These are phyloP conservation scores for Candolleomyces aberdarensis DNA, from an alignment of 768 basidiomycete species.

Conservation along the genomic window DNA sequence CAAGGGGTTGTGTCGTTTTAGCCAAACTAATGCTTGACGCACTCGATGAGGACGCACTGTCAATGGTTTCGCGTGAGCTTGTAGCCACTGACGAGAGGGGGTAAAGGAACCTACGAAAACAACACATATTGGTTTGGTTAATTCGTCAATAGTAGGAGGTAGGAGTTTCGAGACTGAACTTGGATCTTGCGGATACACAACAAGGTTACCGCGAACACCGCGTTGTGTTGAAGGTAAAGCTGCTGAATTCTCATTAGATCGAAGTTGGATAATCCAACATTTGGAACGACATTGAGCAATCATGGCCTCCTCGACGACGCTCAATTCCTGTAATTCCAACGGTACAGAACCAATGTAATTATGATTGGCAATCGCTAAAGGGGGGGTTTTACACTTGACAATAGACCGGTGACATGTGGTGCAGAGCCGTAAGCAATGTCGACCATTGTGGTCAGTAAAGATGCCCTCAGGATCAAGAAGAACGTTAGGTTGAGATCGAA, in stretches of 20 bases:
- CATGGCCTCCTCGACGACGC: conserved; percentile 37
- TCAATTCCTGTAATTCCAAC: conserved; percentile 24
- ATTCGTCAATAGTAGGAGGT: conserved; percentile 33
- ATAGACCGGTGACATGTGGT: too few species aligned
- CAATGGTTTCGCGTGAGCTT: conserved; percentile 31
- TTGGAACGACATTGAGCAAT: conserved; percentile 34
- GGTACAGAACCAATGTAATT: conserved; percentile 24
- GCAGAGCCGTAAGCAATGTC: too few species aligned
- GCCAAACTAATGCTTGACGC: conserved; percentile 30
- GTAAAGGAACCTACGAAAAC: conserved; percentile 34
- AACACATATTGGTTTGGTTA: conserved; percentile 34
- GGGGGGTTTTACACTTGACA: too few species aligned
- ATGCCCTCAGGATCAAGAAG: too few species aligned
- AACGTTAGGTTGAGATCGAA: too few species aligned
- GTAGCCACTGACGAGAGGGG: conserved; percentile 27
- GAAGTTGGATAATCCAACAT: conserved; percentile 33
- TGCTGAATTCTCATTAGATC: conserved; percentile 7
- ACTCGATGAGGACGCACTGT: conserved; percentile 28
- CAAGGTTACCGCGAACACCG: conserved; percentile 35
- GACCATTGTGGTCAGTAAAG: too few species aligned
- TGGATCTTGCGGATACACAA: conserved; percentile 37
- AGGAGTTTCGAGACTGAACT: conserved; percentile 22
- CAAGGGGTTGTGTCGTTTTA: conserved; percentile 31
- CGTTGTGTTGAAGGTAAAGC: conserved; percentile 22
- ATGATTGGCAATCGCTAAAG: too few species aligned